Evolutionary conservation across 768 basidiomycete species (phyloP).

Genomic region (Lenzites betulinus): DNA sequence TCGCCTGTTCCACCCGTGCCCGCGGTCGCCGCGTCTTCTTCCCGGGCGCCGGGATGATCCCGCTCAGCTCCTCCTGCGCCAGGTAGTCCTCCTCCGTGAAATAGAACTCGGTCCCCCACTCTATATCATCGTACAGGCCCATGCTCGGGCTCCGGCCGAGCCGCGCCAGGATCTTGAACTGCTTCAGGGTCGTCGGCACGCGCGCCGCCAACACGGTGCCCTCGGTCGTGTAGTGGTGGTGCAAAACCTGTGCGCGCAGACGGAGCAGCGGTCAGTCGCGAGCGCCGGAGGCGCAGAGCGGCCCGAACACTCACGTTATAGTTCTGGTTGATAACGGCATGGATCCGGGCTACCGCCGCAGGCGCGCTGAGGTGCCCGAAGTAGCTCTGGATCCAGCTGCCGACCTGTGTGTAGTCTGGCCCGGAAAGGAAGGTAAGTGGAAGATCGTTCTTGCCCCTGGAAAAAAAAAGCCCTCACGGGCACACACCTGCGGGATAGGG

Average conservation of each 20-base stretch:
- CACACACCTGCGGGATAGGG: constrained; percentile 58
- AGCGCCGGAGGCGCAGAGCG: neutral
- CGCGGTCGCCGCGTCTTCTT: constrained; percentile 17
- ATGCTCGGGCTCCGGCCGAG: constrained; percentile 53
- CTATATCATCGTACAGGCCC: constrained; percentile 59
- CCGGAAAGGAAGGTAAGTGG: constrained; percentile 1
- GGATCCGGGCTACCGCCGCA: constrained; percentile 69
- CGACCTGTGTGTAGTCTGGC: constrained; percentile 58
- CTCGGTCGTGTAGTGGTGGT: constrained; percentile 41
- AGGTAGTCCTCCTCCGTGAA: constrained; percentile 71
- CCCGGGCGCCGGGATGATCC: neutral
- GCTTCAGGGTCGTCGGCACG: constrained; percentile 74
- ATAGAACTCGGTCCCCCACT: constrained; percentile 68
- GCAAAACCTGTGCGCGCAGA: constrained; percentile 43
- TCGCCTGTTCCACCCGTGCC: constrained; percentile 23
- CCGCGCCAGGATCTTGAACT: constrained; percentile 73
- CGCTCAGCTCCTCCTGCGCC: constrained; percentile 32
- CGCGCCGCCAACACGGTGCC: constrained; percentile 27
- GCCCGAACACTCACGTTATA: constrained; percentile 33
- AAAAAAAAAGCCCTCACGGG: neutral
- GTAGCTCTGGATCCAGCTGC: constrained; percentile 58
- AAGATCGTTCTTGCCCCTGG: neutral
- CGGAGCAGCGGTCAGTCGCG: neutral
- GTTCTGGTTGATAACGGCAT: constrained; percentile 72
- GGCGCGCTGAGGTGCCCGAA: constrained; percentile 59